These are phyloP conservation scores for Henckelia pumila DNA, from an alignment of 257 asterid genomes.

Conservation along the genomic window DNA sequence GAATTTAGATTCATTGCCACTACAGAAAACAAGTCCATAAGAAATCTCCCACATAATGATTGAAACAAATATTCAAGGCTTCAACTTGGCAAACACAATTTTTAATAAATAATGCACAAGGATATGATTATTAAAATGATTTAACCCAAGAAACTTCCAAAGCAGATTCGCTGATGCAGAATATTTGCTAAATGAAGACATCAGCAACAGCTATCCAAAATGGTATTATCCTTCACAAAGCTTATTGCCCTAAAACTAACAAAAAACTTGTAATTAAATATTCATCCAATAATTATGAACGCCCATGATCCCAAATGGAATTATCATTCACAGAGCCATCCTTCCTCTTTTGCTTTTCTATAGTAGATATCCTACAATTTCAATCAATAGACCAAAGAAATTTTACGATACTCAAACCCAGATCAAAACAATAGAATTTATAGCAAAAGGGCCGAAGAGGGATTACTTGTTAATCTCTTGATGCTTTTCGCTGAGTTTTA, in stretches of 20 bases:
- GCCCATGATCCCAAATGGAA: too few relatives aligned
- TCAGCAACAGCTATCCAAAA: not conserved
- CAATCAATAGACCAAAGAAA: too few relatives aligned
- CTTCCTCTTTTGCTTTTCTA: too few relatives aligned
- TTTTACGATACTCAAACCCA: too few relatives aligned
- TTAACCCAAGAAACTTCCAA: not conserved
- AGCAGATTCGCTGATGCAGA: not conserved
- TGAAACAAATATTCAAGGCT: slow-evolving; percentile 17
- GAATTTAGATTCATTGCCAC: slow-evolving; percentile 90
- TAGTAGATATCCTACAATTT: too few relatives aligned
- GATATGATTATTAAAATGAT: not conserved
- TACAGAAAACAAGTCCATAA: slow-evolving; percentile 29
- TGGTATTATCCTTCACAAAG: not conserved
- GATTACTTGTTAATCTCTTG: too few relatives aligned
- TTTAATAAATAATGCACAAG: not conserved
- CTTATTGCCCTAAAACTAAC: not conserved
- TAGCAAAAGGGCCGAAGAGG: too few relatives aligned
- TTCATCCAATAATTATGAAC: too few relatives aligned
- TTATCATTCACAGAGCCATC: too few relatives aligned
- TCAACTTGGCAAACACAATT: not conserved
- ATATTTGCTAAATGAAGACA: not conserved
- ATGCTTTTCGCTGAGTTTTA: too few relatives aligned
- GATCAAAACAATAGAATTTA: too few relatives aligned
- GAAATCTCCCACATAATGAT: slow-evolving; percentile 12
- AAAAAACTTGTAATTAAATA: too few relatives aligned